Conservation (phyloP, 2,329 filamentous ascomycete species). For the Sporothrix dimorphospora region DNA sequence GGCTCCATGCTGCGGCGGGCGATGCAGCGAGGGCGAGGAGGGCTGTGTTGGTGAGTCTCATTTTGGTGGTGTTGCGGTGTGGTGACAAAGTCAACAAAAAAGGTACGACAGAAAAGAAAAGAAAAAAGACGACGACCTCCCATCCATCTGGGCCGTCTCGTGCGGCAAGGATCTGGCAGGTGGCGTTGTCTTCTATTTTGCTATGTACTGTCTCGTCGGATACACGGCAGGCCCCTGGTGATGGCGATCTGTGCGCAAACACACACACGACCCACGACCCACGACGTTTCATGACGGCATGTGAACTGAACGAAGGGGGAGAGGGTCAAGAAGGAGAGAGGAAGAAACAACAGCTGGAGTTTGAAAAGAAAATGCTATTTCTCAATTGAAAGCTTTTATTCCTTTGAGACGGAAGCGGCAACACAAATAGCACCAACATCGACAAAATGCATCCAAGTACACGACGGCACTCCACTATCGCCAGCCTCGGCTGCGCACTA, state of each 20-base stretch:
- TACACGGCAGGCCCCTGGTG: conserved; percentile 10
- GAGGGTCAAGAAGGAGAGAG: not conserved
- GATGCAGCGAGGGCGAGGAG: not conserved
- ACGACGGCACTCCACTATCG: not conserved
- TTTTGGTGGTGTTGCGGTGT: not conserved
- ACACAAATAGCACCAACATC: not conserved
- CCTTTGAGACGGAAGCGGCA: no score
- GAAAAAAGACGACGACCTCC: not conserved
- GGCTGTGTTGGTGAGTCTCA: not conserved
- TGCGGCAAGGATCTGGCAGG: not conserved
- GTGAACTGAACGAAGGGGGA: not conserved
- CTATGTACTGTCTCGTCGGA: conserved; percentile 5
- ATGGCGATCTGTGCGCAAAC: conserved; percentile 22
- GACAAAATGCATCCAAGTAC: not conserved
- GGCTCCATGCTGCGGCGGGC: conserved; percentile 34
- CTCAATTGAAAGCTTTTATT: no score
- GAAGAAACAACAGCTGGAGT: not conserved
- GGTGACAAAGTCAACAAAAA: not conserved
- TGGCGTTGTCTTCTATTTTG: not conserved
- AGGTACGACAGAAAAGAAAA: not conserved
- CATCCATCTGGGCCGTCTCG: not conserved
- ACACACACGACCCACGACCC: not conserved
- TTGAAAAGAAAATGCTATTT: no score
- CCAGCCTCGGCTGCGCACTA: not conserved
- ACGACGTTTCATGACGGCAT: conserved; percentile 22